These are phyloP conservation scores for Colletotrichum cereale DNA, from an alignment of 2,329 filamentous ascomycete genomes.

Conservation along the genomic window DNA sequence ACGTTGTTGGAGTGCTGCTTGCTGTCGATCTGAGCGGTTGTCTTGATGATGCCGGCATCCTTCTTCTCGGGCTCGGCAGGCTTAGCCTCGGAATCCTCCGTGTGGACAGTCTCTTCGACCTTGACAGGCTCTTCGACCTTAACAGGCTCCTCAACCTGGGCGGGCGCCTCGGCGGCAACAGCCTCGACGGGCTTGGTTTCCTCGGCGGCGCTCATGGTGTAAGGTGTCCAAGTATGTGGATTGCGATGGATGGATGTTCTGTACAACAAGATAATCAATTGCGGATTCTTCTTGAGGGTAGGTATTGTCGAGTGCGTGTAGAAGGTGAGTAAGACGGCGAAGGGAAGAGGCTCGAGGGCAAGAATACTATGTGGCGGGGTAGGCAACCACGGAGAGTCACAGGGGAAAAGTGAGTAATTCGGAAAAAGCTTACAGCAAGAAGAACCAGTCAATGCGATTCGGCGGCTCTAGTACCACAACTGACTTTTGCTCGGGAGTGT, in stretches of 20 bases:
- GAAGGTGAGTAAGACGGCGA: conserved; percentile 16
- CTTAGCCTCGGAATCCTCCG: conserved; percentile 42
- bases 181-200: conserved; percentile 56
- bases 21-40: conserved; percentile 54
- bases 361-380: conserved; percentile 38
- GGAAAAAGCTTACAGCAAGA: conserved; percentile 25
- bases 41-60: conserved; percentile 58
- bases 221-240: background rate
- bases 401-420: conserved; percentile 28
- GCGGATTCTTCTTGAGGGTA: background rate
- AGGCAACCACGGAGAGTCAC: conserved; percentile 27
- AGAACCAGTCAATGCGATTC: conserved; percentile 16
- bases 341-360: background rate
- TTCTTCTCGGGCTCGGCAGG: conserved; percentile 40
- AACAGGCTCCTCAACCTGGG: conserved; percentile 42
- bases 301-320: background rate
- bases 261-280: background rate
- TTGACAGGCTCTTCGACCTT: conserved; percentile 46
- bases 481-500: background rate
- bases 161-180: conserved; percentile 44
- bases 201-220: conserved; percentile 56
- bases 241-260: background rate
- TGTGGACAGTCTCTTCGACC: conserved; percentile 44
- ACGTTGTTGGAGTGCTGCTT: conserved; percentile 66
- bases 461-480: background rate